These are phyloP conservation scores for Calycina marina DNA, from an alignment of 2,329 filamentous ascomycete species.

Conservation along the genomic window DNA sequence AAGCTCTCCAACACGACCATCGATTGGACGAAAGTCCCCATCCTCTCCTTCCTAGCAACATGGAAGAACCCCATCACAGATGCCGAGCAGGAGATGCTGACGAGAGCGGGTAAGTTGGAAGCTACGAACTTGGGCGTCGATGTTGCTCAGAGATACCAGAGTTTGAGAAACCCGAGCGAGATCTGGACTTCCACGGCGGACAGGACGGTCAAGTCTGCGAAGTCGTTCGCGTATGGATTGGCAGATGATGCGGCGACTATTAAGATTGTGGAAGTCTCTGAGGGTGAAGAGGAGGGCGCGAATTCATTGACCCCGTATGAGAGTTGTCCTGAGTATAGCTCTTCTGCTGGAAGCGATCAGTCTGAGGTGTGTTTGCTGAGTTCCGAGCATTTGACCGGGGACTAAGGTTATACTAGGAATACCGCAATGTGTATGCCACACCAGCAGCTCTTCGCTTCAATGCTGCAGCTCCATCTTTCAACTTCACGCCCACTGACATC, in stretches of 20 bases:
- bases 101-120: constrained; percentile 14
- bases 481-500: constrained; percentile 36
- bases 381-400: not conserved
- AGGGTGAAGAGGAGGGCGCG: constrained; percentile 32
- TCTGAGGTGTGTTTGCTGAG: constrained; percentile 15
- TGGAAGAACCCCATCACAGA: constrained; percentile 17
- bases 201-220: constrained; percentile 32
- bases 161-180: constrained; percentile 29
- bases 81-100: constrained; percentile 17
- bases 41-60: constrained; percentile 16
- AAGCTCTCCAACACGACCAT: constrained; percentile 34
- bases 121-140: constrained; percentile 18
- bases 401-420: constrained; percentile 23
- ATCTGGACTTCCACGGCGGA: constrained; percentile 38
- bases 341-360: constrained; percentile 32
- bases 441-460: constrained; percentile 34
- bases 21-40: constrained; percentile 27
- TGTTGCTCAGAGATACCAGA: constrained; percentile 17
- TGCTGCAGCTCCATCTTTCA: constrained; percentile 31
- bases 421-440: constrained; percentile 30
- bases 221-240: constrained; percentile 32
- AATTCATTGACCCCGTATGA: constrained; percentile 39
- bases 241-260: constrained; percentile 29
- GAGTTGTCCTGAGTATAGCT: constrained; percentile 36
- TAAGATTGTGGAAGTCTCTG: constrained; percentile 28